Evolutionary conservation across 2,329 filamentous ascomycete genomes (phyloP), one percentile per base, ranked within the genome.

Genomic region (Trichophyton equinum): DNA sequence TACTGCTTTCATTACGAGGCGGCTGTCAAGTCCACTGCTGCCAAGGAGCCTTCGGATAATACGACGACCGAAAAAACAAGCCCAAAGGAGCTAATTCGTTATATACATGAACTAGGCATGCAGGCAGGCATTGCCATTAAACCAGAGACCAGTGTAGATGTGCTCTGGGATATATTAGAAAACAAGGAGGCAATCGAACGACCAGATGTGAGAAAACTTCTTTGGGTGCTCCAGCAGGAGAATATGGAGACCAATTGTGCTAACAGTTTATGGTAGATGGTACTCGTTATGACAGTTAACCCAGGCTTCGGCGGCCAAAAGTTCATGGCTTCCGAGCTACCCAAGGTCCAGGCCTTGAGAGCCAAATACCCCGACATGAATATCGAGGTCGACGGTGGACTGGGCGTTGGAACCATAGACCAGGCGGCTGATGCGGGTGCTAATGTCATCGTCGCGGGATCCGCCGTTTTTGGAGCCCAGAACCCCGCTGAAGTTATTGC

Each of bases 1-100:
- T 99, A 99, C 80, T 97, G 94, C 81, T 99, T 99, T 81, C 94
- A 99, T 80, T 97, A 97, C 76, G 94, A 99, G 78, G 94, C 94
- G 27, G 94, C 94, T 65, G 27, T 55, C 51, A 76, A 78, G 67
- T 95, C 89, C 58, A 89, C 88, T 49, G 90, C 88, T 40, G 91
- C 91, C 69, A 89, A 91, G 71, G 84, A 81, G 60, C 91, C 92
- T 56, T 84, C 87, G 67, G 82, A 81, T 61, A 81, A 77, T 60
- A 84, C 84, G 13, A 87, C 88, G 1, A 77, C 72, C 60, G 74
- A 79, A 63, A 87, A 85, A 73, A 97, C 92, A 1, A 91, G 77
- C 69, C 92, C 94, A 4, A 86, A 85, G 70, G 89, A 92, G 67
- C 78, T 99, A 68, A 89, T 97, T 68, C 83, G 83, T 67, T 96